Evolutionary conservation across 139 green algal species (phyloP).

Genomic region (Yamagishiella unicocca): DNA sequence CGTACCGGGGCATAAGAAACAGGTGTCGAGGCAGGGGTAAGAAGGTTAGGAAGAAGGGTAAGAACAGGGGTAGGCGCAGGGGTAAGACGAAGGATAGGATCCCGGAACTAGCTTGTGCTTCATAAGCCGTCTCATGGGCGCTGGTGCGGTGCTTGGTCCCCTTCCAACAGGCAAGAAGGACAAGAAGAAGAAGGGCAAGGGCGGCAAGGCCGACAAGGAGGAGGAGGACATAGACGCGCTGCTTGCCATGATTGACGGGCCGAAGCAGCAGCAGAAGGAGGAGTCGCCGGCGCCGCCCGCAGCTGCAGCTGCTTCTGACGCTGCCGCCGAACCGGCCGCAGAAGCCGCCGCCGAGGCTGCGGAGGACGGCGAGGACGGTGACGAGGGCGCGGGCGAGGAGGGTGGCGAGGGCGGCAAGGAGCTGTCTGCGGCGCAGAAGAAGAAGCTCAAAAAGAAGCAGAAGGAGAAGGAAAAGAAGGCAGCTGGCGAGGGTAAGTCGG

Average conservation of each 20-base stretch:
- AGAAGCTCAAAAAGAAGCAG: conserved; percentile 90
- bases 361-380: conserved; percentile 51
- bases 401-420: conserved; percentile 63
- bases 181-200: conserved; percentile 69
- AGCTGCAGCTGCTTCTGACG: conserved; percentile 37
- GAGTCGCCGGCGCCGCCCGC: conserved; percentile 24
- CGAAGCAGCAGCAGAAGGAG: conserved; percentile 38
- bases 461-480: conserved; percentile 84
- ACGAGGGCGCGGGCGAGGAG: conserved; percentile 34
- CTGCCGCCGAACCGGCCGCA: conserved; percentile 24
- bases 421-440: conserved; percentile 85
- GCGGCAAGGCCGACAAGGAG: conserved; percentile 50
- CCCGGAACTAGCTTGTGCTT: too few species aligned
- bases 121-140: too few species aligned
- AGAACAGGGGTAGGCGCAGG: too few species aligned
- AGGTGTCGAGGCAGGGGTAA: too few species aligned
- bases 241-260: conserved; percentile 78
- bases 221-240: conserved; percentile 82
- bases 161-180: conserved; percentile 40
- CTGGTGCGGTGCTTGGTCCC: too few species aligned
- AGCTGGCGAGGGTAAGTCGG: conserved; percentile 48
- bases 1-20: too few species aligned
- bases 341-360: conserved; percentile 35
- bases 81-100: too few species aligned
- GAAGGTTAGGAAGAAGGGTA: too few species aligned